phyloP scores from a whole-genome alignment of 2,329 filamentous ascomycete species.

The Colletotrichum liriopes region DNA sequence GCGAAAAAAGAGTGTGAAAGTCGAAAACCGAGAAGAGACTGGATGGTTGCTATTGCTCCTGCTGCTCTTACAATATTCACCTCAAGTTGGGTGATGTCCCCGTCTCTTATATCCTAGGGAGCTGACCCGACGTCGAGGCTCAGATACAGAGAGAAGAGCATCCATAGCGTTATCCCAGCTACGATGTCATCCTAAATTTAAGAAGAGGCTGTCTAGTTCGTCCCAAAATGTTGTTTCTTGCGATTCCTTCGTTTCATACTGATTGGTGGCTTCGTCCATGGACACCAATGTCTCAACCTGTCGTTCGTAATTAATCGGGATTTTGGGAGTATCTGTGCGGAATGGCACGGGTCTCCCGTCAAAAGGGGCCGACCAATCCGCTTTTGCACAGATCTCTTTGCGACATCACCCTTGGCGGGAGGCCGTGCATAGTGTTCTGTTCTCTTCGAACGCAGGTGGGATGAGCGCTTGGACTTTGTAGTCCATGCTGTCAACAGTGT shows the following conservation, averaged over 20 bases:
- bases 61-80: background rate
- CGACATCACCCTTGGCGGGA: constrained; percentile 20
- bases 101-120: constrained; percentile 23
- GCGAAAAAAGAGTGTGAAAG: constrained; percentile 1
- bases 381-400: constrained; percentile 9
- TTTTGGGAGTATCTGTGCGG: constrained; percentile 3
- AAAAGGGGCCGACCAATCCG: background rate
- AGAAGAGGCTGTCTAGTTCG: constrained; percentile 7
- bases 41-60: constrained; percentile 11
- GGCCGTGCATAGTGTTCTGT: constrained; percentile 22
- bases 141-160: background rate
- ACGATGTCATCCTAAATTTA: constrained; percentile 26
- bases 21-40: constrained; percentile 6
- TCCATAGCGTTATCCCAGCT: background rate
- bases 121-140: background rate
- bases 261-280: constrained; percentile 36
- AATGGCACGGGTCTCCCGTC: constrained; percentile 3
- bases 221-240: constrained; percentile 37
- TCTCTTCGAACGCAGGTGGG: background rate
- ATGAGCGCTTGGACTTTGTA: constrained; percentile 16
- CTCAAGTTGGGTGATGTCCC: background rate
- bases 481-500: background rate
- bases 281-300: constrained; percentile 26
- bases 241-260: constrained; percentile 35
- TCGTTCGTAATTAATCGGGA: constrained; percentile 4